Percentiles rank a stretch among this genome's conserved stretches.
Evolutionary conservation across 257 asterid species (phyloP).

Genomic region (Gynochthodes officinalis): DNA sequence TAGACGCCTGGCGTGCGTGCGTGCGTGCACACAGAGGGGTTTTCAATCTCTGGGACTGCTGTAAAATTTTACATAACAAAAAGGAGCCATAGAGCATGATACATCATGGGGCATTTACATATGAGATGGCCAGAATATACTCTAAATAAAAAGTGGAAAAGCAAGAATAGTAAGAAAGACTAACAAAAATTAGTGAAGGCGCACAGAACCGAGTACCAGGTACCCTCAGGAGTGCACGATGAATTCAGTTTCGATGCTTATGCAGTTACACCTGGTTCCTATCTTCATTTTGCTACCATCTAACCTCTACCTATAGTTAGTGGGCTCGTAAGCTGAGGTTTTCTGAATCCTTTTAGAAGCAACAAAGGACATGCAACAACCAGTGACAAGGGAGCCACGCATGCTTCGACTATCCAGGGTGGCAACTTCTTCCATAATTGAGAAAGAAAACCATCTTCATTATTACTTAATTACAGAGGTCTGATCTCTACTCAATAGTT

Average conservation of each 20-base stretch:
- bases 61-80: background rate
- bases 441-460: conserved; percentile 41
- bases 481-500: conserved; percentile 61
- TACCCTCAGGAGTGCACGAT: background rate
- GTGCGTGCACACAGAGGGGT: too few relatives aligned
- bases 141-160: background rate
- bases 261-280: background rate
- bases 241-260: background rate
- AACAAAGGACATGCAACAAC: conserved; percentile 79
- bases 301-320: conserved; percentile 51
- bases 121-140: background rate
- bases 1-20: too few relatives aligned
- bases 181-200: background rate
- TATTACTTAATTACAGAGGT: background rate
- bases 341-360: conserved; percentile 72
- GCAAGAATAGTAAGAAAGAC: background rate
- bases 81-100: background rate
- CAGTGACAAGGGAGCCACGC: conserved; percentile 82
- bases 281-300: background rate
- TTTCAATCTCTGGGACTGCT: background rate
- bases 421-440: conserved; percentile 54
- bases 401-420: conserved; percentile 90
- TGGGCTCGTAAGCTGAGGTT: conserved; percentile 69
- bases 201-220: background rate
- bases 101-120: background rate